Evolutionary conservation across 305 asterid genomes (phyloP), one percentile per base, ranked within the genome.

Genomic region (Euphrasia arctica): DNA sequence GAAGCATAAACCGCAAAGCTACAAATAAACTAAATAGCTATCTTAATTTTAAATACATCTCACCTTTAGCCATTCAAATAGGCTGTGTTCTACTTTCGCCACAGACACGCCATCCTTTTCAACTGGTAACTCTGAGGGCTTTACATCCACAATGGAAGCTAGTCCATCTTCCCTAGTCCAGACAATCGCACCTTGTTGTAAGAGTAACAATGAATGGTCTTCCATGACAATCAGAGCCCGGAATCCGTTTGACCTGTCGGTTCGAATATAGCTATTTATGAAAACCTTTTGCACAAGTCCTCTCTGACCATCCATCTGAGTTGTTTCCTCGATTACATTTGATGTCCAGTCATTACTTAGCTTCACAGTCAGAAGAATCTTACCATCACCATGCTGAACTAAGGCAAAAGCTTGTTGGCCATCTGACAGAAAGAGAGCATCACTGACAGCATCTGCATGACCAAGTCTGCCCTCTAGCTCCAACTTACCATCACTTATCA

Each of bases 131-230:
- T 90, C 97, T 60, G 95, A 88, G 48, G 94, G 80, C 58, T 87
- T 84, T 65, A 90, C 97, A 77, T 88, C 99, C 64, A 82, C 56
- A 74, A 90, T 78, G 58, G 99, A 93, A 78, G 97, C 99, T 45
- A 93, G 81, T 1, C 92, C 99, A 68, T 93, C 99, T 78, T 93
- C 99, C 79, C 97, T 82, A 69, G 82, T 80, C 99, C 99, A 93
- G 54, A 93, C 99, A 73, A 88, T 73, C 69, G 71, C 94, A 50
- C 99, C 90, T 81, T 93, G 99, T 63, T 93, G 99, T 41, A 90
- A 64, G 70, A 93, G 75, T 68, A 84, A 62, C 59, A 90, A 73
- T 4, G 99, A 93, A 79, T 93, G 88, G 78, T 93, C 99, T 79
- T 90, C 99, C 96, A 90, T 82, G 77, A 90, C 97, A 72, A 93